Evolutionary conservation across 179 eudicot genomes (phyloP), one percentile per base, ranked within the genome.

Genomic region (Nepenthes alata): DNA sequence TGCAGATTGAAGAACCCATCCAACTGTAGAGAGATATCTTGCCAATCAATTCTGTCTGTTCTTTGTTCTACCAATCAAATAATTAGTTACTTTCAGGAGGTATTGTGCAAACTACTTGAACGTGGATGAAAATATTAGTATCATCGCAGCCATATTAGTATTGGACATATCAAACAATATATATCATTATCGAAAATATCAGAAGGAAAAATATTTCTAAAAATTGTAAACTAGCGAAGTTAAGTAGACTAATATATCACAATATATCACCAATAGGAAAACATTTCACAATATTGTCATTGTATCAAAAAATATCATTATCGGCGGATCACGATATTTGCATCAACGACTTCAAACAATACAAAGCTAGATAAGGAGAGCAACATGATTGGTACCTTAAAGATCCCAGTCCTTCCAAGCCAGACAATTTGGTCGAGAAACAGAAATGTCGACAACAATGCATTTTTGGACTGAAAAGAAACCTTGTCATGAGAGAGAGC

Each of bases 351-450:
- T 50, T 3, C 6, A 62, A 63, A 25, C 55, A 25, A 25, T 41
- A n/a, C 35, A 60, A 59, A 38, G 68, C 35, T 38, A 41, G 47
- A 55, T 3, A 54, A 60, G 35, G 15, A 5, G 36, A 44, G 57
- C 25, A 25, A 25, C 41, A 25, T 3, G 47, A 36, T 14, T 50
- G 45, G 53, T 77, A 83, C 97, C 96, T 91, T 78, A 67, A 89
- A 91, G 63, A 91, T 83, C 74, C 98, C 96, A 58, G 88, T 73
- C 82, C 96, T 86, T 56, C 86, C 87, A 55, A 89, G 95, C 96
- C 96, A 91, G 62, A 91, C 96, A 72, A 91, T 75, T 89, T 91
- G 96, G 71, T 91, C 98, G 15, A 91, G 95, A 75, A 91, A 86
- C 84, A 91, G 77, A 79, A 89, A 91, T 59, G 96, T 88, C 15